Base-by-base conservation (phyloP, 2,329 filamentous ascomycete species). In the Microsporum audouinii region DNA sequence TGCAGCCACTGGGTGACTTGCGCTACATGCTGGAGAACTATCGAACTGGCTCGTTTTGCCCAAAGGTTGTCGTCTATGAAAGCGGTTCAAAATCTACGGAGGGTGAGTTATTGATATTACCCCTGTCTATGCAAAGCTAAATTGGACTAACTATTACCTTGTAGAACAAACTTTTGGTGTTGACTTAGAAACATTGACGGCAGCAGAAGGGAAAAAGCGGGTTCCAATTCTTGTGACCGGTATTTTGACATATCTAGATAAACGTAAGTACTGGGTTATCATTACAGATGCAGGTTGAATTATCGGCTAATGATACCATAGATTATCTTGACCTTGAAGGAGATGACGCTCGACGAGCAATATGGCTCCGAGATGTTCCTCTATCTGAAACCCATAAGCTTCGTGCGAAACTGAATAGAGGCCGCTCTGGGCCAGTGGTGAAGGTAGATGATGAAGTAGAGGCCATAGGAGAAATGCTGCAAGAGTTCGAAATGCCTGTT, bases 51-150 rank as follows among this genome's bases (percentile, higher is more conserved):
- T 89, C 87, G 66, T 99, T 95, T 72, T 84, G 90, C 58, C 94
- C 94, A 6, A 91, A 84, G 69, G 92, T 97, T 33, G 85, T 91
- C 55, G 88, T 90, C 2, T 99, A 99, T 75, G 94, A 99, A 77
- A 99, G 97, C 74, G 99, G 99, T 77, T 99, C 99, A 79, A 96
- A 96, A 75, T 91, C 89, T 66, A 91, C 96, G 29, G 94, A 96
- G 72, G 81, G 80, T 82, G 71, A 63, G 73, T 34, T 29, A 27
- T 34, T 14, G 36, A 14, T 39, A 33, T 27, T 31, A n/a, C 58
- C 56, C 31, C n/a, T 36, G 31, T 12, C 5, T 53, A 33, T 23
- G 34, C 49, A 38, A 60, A 55, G 27, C n/a, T 60, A 4, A 14
- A n/a, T 43, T 6, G 17, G 36, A 33, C 31, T 53, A 55, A 55